Conservation (phyloP, 176 grass and related monocot genomes). For the Puya raimondii region DNA sequence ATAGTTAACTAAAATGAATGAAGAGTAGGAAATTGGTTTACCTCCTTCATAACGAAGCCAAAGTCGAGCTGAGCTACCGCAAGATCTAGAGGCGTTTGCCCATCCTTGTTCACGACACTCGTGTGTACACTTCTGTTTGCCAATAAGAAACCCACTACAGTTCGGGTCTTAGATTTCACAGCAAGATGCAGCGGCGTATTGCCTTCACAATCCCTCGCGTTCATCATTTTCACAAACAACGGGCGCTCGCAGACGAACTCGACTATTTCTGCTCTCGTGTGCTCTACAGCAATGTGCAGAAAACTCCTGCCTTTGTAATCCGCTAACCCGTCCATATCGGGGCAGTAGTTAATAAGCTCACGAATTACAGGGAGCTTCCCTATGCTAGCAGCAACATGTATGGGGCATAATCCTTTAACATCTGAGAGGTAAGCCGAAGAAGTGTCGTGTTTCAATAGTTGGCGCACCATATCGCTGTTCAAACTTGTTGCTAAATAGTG, state of each 20-base stretch:
- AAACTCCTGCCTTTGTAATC: conserved; percentile 29
- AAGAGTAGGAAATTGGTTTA: neutral
- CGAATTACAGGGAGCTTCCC: neutral
- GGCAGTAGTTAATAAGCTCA: conserved; percentile 1
- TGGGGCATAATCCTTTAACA: neutral
- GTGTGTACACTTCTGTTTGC: neutral
- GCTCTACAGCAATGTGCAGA: conserved; percentile 31
- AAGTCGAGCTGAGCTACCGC: neutral
- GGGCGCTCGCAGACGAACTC: neutral
- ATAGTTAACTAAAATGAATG: neutral
- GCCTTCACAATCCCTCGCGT: conserved; percentile 31
- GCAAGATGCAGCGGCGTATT: conserved; percentile 35
- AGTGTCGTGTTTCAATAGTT: neutral
- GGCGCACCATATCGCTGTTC: neutral
- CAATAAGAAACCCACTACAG: neutral
- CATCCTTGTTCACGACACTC: conserved; percentile 11
- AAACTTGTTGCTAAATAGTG: neutral
- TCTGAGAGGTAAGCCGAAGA: neutral
- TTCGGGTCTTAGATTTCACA: neutral
- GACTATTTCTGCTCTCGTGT: neutral
- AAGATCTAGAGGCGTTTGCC: conserved; percentile 17
- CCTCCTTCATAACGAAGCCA: neutral
- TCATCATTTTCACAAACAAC: neutral
- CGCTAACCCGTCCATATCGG: conserved; percentile 15
- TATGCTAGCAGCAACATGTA: conserved; percentile 17